Base-by-base conservation (phyloP, 768 basidiomycete genomes). In the Psilocybe cyanescens region DNA sequence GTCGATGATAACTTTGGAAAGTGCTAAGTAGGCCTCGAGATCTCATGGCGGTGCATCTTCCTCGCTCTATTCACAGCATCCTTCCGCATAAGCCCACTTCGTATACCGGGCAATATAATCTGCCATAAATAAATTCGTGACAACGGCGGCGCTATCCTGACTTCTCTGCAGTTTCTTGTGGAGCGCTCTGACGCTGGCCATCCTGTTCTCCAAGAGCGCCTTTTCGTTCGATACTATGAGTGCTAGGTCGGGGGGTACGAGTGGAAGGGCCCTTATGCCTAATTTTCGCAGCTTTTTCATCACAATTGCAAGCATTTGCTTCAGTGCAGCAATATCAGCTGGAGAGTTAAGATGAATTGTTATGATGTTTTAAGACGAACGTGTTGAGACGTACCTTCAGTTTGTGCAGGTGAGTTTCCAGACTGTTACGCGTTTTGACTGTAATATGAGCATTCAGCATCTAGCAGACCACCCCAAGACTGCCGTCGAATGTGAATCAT, bases 201-300 rank as follows among this genome's bases (percentile, higher is more conserved):
- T 75, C 29, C 78, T 79, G 29, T 81, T 76, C 3, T 70, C 67
- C 9, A 85, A 68, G 28, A 87, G 70, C 59, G 82, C 75, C 5
- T 81, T 78, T 67, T 86, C 86, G 1, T 79, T 84, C 16, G 57
- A 59, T 4, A 55, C 35, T 0, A 61, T 51, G 7, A 57, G 47
- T 11, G 56, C 28, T 9, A 30, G 19, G 12, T 30, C 14, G 7
- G 62, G 62, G 12, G 76, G 74, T 5, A 83, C 71, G 8, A 87
- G 64, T 1, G 89, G 88, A 50, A 88, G 79, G 1, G 86, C 88
- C 1, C 89, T 89, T 16, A 90, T 81, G n/a, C 89, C 89, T 0
- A 83, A 81, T 55, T 83, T 78, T 1, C 82, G 79, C 63, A 90
- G 74, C 33, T 81, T 62, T 8, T 87, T 81, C 4, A 77, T 72